Evolutionary conservation across 257 asterid species (phyloP), one percentile per base, ranked within the genome.

Genomic region (Echium plantagineum): DNA sequence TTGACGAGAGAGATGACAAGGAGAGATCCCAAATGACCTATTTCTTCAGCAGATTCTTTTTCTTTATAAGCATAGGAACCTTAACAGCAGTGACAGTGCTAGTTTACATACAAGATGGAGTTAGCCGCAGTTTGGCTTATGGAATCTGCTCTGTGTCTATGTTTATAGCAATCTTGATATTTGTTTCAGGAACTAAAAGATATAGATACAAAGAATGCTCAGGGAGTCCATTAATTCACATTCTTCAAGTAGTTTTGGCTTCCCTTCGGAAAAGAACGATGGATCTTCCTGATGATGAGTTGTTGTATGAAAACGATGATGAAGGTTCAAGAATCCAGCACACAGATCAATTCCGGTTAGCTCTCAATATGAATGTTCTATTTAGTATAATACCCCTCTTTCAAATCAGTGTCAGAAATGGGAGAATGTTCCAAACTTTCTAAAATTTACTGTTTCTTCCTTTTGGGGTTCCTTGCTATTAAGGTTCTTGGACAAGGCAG

Each of bases 401-500:
- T 38, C 15, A 10, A 38, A 38, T 38, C 48, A 10, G 9, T 38
- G 21, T 26, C 19, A 20, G 46, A 16, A 8, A 52, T 10, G 12
- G 21, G 54, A 21, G 21, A 59, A 60, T 2, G 6, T 17, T 7
- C 30, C 17, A 18, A 21, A 19, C 32, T 22, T 22, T 13, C 15
- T 15, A 63, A 20, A 19, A 16, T 28, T 58, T 19, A 18, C 18
- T 38, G 8, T 52, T 21, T n/a, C 52, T 35, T 21, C 57, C 24
- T 48, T 62, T 17, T 15, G 35, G 20, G 10, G 35, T 58, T 31
- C 38, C 3, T 51, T 10, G n/a, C 17, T 6, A 15, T 21, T 28
- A 47, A 80, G 83, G 6, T 74, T 72, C 63, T 52, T 77, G 73
- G 83, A 80, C 75, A 80, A 77, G 69, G 86, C 81, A 15, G 77